These are phyloP conservation scores for Sporothrix schenckii DNA, from an alignment of 2,329 filamentous ascomycete species.

Conservation along the genomic window DNA sequence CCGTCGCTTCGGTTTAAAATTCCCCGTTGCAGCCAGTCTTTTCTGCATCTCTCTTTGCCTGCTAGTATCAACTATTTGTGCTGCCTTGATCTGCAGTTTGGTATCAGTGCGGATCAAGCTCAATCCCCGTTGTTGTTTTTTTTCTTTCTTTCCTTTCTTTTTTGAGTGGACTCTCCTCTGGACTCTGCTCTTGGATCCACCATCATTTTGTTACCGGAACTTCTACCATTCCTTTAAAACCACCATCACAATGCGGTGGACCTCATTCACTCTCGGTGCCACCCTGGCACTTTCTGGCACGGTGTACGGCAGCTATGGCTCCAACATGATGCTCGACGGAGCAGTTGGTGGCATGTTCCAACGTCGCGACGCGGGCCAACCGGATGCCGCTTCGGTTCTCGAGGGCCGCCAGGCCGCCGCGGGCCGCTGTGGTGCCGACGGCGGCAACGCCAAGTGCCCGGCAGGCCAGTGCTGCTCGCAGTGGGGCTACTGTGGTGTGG, in stretches of 20 bases:
- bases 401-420: slow-evolving; percentile 24
- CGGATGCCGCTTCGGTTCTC: background rate
- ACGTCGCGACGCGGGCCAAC: background rate
- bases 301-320: slow-evolving; percentile 27
- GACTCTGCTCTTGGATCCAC: background rate
- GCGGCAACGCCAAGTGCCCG: slow-evolving; percentile 34
- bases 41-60: slow-evolving; percentile 15
- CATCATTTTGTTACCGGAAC: background rate
- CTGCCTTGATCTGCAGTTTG: background rate
- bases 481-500: slow-evolving; percentile 37
- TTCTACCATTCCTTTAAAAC: background rate
- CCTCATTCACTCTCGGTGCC: slow-evolving; percentile 19
- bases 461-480: slow-evolving; percentile 37
- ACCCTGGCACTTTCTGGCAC: slow-evolving; percentile 28
- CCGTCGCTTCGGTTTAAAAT: slow-evolving; percentile 17
- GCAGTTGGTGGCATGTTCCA: slow-evolving; percentile 21
- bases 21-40: slow-evolving; percentile 23
- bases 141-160: background rate
- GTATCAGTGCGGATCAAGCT: background rate
- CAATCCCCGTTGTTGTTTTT: background rate
- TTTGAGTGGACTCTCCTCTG: too few relatives aligned
- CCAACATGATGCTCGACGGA: slow-evolving; percentile 12
- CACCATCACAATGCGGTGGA: slow-evolving; percentile 27
- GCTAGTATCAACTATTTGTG: background rate
- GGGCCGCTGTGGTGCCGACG: slow-evolving; percentile 31